phyloP scores from a whole-genome alignment of 2,329 filamentous ascomycete species.

The Penicillium hordei region DNA sequence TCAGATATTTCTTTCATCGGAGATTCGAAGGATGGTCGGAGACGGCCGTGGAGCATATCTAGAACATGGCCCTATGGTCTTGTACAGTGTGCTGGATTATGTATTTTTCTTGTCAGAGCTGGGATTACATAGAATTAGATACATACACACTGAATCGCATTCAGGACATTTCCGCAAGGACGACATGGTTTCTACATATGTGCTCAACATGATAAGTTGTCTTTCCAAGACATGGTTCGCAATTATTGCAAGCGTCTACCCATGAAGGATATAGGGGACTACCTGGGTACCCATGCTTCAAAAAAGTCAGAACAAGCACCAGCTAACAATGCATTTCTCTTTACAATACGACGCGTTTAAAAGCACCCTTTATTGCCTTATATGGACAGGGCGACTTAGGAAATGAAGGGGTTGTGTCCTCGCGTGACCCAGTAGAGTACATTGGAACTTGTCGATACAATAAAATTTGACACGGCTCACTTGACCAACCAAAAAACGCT shows the following conservation, averaged over 20 bases:
- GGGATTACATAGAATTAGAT: conserved; percentile 27
- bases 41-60: background rate
- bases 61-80: background rate
- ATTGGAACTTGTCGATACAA: conserved; percentile 38
- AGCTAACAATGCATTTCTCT: conserved; percentile 17
- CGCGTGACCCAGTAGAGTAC: conserved; percentile 41
- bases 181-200: background rate
- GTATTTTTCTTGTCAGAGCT: conserved; percentile 10
- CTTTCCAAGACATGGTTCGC: background rate
- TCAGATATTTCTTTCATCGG: conserved; percentile 8
- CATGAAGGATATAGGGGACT: background rate
- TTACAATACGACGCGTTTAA: conserved; percentile 33
- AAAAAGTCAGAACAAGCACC: background rate
- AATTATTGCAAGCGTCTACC: background rate
- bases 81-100: conserved; percentile 15
- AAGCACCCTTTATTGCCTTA: conserved; percentile 29
- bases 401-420: conserved; percentile 31
- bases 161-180: conserved; percentile 19
- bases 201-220: background rate
- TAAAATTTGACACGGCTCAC: conserved; percentile 30
- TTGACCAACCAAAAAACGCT: conserved; percentile 25
- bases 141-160: conserved; percentile 22
- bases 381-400: conserved; percentile 16
- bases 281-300: background rate
- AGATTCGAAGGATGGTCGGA: background rate